A percentile compares a stretch with the other conserved stretches of the same genome.
phyloP scores from a whole-genome alignment of 1,139 yeast genomes.

The Kodamaea anthophila region DNA sequence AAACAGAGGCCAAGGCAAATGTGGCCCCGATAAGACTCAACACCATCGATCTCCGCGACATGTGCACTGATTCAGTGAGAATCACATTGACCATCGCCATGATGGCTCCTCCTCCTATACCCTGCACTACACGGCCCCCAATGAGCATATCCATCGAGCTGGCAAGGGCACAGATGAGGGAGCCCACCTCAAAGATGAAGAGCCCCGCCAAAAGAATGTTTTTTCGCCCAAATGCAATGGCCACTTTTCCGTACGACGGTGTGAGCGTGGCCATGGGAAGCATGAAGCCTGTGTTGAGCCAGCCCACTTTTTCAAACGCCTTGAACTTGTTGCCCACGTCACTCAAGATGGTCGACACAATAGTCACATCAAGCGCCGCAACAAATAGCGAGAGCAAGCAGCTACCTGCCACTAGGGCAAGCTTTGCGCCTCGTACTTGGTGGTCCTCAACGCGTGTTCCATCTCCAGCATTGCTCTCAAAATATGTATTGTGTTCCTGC shows the following conservation, averaged over 20 bases:
- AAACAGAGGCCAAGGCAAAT: conserved; percentile 17
- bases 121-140: conserved; percentile 19
- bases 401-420: conserved; percentile 12
- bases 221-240: conserved; percentile 19
- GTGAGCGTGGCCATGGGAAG: conserved; percentile 19
- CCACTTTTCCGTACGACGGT: conserved; percentile 18
- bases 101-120: conserved; percentile 16
- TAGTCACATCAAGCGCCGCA: conserved; percentile 20
- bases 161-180: conserved; percentile 16
- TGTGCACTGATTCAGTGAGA: conserved; percentile 18
- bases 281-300: conserved; percentile 18
- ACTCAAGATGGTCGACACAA: conserved; percentile 17
- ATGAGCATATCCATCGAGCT: conserved; percentile 18
- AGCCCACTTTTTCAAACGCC: conserved; percentile 16
- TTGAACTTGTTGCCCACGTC: conserved; percentile 16
- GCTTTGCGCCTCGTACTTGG: conserved; percentile 13
- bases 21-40: conserved; percentile 17
- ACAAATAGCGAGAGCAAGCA: conserved; percentile 16
- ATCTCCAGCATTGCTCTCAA: conserved; percentile 20
- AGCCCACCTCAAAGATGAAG: conserved; percentile 17
- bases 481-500: too few relatives aligned
- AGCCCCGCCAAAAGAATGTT: conserved; percentile 14
- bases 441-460: conserved; percentile 17
- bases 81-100: conserved; percentile 16
- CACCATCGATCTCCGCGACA: conserved; percentile 13